Percentiles rank a stretch among this genome's conserved stretches.
These are phyloP conservation scores for Gryganskiella cystojenkinii DNA, from an alignment of 192 early-diverging fungal species.

Conservation along the genomic window DNA sequence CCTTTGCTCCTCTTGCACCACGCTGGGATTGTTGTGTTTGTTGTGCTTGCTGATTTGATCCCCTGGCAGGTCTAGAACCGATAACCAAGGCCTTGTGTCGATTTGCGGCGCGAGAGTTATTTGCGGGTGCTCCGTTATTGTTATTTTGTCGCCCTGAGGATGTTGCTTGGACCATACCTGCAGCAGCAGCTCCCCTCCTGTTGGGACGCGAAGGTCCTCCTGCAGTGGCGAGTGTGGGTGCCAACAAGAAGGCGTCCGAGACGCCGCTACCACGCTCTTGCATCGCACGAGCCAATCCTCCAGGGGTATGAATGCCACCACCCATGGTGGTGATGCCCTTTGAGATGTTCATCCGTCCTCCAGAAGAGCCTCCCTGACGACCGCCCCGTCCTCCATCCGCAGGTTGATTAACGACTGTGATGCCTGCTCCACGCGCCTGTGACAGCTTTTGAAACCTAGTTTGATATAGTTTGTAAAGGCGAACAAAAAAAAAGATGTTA, in stretches of 20 bases:
- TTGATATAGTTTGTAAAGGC: background rate
- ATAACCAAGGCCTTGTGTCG: constrained; percentile 37
- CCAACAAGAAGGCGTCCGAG: constrained; percentile 32
- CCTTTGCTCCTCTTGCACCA: background rate
- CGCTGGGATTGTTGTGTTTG: constrained; percentile 1
- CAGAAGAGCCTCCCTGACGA: background rate
- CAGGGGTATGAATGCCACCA: constrained; percentile 28
- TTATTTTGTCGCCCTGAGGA: background rate
- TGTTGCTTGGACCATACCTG: background rate
- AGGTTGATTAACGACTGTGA: constrained; percentile 34
- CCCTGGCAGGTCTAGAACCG: constrained; percentile 23
- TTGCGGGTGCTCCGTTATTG: background rate
- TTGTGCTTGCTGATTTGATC: constrained; percentile 1
- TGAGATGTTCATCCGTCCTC: too few species aligned
- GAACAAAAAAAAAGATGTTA: background rate
- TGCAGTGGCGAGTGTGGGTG: background rate
- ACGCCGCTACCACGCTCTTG: constrained; percentile 48
- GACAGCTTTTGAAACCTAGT: constrained; percentile 38
- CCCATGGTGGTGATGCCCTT: background rate
- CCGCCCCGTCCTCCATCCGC: constrained; percentile 1
- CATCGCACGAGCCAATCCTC: constrained; percentile 45
- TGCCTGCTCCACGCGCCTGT: constrained; percentile 25
- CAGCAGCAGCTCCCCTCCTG: background rate
- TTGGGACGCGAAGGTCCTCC: background rate
- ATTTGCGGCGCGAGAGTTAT: background rate